Evolutionary conservation across 192 early-diverging fungal species (phyloP).

Genomic region (Linnemannia elongata): DNA sequence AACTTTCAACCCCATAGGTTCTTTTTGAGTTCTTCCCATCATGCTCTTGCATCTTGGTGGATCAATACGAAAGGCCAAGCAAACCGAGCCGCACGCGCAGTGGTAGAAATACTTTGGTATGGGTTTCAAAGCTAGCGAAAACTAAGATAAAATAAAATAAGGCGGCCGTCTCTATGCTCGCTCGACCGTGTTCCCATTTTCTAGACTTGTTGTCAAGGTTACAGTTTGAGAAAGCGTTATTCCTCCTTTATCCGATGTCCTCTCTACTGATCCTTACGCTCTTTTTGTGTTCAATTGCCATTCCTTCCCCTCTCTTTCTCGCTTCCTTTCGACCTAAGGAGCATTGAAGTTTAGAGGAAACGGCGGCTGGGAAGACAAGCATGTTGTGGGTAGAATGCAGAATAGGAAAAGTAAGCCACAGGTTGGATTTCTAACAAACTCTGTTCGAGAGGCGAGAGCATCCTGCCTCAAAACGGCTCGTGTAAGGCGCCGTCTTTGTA

Average conservation of each 20-base stretch:
- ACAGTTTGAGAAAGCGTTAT: neutral
- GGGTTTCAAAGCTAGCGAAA: neutral
- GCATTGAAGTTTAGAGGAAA: neutral
- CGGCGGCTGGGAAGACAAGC: neutral
- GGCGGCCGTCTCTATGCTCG: no score
- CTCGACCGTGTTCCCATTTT: neutral
- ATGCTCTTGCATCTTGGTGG: neutral
- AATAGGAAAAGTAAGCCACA: neutral
- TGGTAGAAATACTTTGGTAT: neutral
- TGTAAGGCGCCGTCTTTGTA: neutral
- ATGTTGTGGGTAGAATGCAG: neutral
- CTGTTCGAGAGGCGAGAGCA: neutral
- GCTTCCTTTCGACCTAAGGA: neutral
- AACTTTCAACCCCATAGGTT: slow-evolving; percentile 7
- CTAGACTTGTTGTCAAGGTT: neutral
- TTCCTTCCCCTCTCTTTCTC: neutral
- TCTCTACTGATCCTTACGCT: neutral
- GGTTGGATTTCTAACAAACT: slow-evolving; percentile 1
- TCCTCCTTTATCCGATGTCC: neutral
- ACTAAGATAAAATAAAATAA: no score
- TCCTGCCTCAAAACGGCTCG: neutral
- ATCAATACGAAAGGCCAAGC: neutral
- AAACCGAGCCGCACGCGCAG: neutral
- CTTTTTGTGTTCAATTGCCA: neutral
- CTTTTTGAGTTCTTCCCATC: slow-evolving; percentile 8